Base-by-base conservation (phyloP, 805 yeast genomes). In the Teunomyces cretensis region DNA sequence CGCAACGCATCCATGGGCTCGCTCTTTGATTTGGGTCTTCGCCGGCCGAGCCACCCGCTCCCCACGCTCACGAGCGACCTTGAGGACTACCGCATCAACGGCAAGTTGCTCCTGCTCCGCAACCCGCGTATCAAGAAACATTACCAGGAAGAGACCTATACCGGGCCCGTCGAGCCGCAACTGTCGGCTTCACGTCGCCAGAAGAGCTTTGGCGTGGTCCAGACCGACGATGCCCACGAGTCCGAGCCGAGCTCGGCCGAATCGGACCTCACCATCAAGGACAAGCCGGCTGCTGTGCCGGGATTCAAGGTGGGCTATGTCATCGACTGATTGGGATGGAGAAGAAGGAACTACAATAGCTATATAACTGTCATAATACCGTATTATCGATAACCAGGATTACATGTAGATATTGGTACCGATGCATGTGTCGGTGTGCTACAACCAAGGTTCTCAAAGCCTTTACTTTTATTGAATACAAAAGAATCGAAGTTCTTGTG, bases 41-140 rank as follows among this genome's bases (percentile, higher is more conserved):
- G 26, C 14, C 31, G 31, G 11, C 31, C 41, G 6, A 26, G n/a
- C 30, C 39, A 30, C 42, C 15, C 19, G 8, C n/a, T 35, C 15
- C 38, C 19, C 27, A 35, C 38, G 27, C 28, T 35, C 22, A 24
- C 38, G 14, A 35, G 22, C 7, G 38, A 35, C 38, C 22, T 35
- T 35, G 48, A 45, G n/a, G 35, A 16, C n/a, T 13, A 27, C 27
- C 27, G 32, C 19, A 38, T 56, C 13, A 42, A 56, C 33, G 54
- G 50, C 3, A 56, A 49, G 39, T 50, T 63, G 24, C 38, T 45
- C 38, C 50, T 49, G 14, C 47, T 62, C 39, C 45, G 66, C 22
- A 63, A 64, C 43, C 67, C 68, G 1, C 47, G 66, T 28, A 53
- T 60, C 30, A 60, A 58, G 38, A 61, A 56, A 44, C 69, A 62